Evolutionary conservation across 208 protist species (phyloP), one percentile per base, ranked within the genome.

Genomic region (Trypanosoma scelopori): DNA sequence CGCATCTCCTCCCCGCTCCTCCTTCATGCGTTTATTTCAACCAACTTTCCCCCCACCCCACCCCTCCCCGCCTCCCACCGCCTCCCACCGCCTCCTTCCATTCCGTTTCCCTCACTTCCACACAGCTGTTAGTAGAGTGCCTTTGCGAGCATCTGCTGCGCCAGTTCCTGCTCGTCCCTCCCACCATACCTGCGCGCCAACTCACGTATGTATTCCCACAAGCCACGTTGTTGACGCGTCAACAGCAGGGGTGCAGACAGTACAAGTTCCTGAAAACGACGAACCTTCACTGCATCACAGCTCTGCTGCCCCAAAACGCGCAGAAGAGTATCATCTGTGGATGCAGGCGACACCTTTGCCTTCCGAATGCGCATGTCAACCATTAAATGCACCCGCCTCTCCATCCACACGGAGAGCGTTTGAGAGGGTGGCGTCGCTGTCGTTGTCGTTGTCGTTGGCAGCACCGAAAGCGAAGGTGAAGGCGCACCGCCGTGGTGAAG

Each of bases 231-330:
- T 5, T 74, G 66, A 7, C 68, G 59, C 9, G 71, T n/a, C 22
- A 78, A 25, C 4, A 64, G 53, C 22, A 88, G 62, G 32, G 82
- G 79, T 0, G 82, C 79, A 12, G 47, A 23, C 41, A 69, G 39
- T 13, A 89, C 27, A 12, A 83, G 27, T 25, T 52, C 22, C 9
- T 86, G 30, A 55, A 88, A 70, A 1, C 60, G 22, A 18, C 68
- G 68, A 32, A 89, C 73, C 70, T 89, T 89, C 20, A 45, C 70
- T 15, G 69, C 70, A 48, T 85, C 74, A 52, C 77, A 89, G 60
- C 78, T 72, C 1, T 79, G 67, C 30, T 86, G 81, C 15, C 87
- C 87, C 0, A 93, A 70, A 1, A 84, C 25, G 45, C 72, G 71
- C 53, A 92, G 71, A 3, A 90, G 53, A 15, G 78, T 69, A 13